Evolutionary conservation across 106 monocot genomes (phyloP), one percentile per base, ranked within the genome.

Genomic region (Dioscorea dumetorum): DNA sequence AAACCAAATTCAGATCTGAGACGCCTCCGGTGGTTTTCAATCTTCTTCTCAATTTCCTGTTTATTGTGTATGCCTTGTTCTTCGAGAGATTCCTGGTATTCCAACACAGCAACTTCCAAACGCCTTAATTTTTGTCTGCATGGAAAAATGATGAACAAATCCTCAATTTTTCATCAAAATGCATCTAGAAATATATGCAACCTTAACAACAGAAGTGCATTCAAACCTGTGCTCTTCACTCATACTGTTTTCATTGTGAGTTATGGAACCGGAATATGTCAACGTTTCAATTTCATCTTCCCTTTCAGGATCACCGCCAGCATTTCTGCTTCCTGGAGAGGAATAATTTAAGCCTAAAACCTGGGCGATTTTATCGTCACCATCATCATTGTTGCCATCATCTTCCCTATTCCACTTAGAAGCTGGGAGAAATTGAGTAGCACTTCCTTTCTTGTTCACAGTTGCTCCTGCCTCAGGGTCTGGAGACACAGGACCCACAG

Each of bases 381-480:
- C 90, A 73, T 99, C 97, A 72, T 84, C 90, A 62, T 93, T 85
- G 53, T 83, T 90, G 5, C 59, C 81, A 81, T 92, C 91, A 71
- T 97, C 88, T 64, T 90, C 99, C 24, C 90, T 78, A 60, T 79
- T 76, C 99, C 99, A 99, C 78, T 99, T 99, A 48, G 99, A 99
- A 71, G 66, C 83, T 31, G 79, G 76, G 63, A 95, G 72, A 68
- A 85, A 73, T 56, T 85, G 87, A 22, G 85, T 85, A 72, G 70
- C 56, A 50, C 80, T 83, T 48, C 48, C 83, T 74, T 72, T 88
- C 74, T 81, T 78, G 50, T 61, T 78, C 15, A 68, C 22, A 69
- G 72, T 77, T n/a, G 60, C 66, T 67, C 50, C 67, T 17, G 50
- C 34, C 17, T 87, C 83, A 21, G 61, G n/a, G 57, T 77, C 75